These are phyloP conservation scores for Dipteronia dyeriana DNA, from an alignment of 345 rosid species.

Conservation along the genomic window DNA sequence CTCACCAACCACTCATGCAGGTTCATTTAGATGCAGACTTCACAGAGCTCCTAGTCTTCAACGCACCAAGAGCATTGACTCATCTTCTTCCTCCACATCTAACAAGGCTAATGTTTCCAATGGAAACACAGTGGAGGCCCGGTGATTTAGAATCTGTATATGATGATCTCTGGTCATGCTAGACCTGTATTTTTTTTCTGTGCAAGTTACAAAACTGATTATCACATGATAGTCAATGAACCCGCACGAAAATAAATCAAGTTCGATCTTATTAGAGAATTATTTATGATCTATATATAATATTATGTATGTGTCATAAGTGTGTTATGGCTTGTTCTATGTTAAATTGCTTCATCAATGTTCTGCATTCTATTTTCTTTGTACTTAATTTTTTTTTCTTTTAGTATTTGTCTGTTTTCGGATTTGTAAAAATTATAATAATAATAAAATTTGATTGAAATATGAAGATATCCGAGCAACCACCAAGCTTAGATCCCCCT, in stretches of 20 bases:
- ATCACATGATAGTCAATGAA: no score
- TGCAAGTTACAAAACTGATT: no score
- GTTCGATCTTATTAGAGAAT: no score
- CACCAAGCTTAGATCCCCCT: neutral
- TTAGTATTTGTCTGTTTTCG: neutral
- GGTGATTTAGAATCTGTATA: neutral
- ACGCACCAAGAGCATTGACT: constrained; percentile 60
- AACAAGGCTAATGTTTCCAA: constrained; percentile 26
- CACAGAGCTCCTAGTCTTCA: constrained; percentile 53
- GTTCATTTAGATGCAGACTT: constrained; percentile 62
- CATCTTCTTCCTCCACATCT: constrained; percentile 24
- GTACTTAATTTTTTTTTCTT: no score
- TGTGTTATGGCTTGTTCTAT: neutral
- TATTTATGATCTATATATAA: no score
- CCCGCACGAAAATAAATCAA: no score
- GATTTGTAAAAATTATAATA: neutral
- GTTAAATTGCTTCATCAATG: neutral
- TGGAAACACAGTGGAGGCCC: constrained; percentile 9
- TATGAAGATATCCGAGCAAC: constrained; percentile 22
- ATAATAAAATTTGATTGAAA: constrained; percentile 2
- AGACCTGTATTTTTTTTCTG: no score
- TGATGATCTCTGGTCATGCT: neutral
- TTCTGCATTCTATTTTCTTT: neutral
- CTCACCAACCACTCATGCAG: constrained; percentile 75
- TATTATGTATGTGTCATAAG: neutral